Percentiles rank a stretch among this genome's conserved stretches.
phyloP scores from a whole-genome alignment of 805 yeast genomes.

The Kuraishia cidri region DNA sequence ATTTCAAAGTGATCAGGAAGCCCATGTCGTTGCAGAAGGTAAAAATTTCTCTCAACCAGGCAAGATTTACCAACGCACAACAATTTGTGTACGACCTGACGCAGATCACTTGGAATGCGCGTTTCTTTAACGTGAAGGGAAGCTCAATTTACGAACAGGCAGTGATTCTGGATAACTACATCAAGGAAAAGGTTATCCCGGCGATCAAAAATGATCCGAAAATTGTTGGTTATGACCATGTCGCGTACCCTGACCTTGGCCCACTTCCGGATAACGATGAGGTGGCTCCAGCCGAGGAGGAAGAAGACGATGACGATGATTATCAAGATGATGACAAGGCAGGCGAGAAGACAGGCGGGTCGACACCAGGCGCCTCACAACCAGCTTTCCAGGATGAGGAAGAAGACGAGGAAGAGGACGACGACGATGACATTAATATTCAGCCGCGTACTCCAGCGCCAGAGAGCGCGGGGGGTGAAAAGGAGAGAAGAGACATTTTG shows the following conservation, averaged over 20 bases:
- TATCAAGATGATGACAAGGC: slow-evolving; percentile 7
- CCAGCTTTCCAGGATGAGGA: no score
- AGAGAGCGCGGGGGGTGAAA: neutral
- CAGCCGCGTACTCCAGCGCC: neutral
- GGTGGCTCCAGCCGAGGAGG: slow-evolving; percentile 8
- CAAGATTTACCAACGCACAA: slow-evolving; percentile 49
- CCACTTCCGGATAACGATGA: slow-evolving; percentile 42
- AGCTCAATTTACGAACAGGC: slow-evolving; percentile 67
- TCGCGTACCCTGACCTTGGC: slow-evolving; percentile 59
- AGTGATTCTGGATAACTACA: slow-evolving; percentile 41
- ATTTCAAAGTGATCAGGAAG: slow-evolving; percentile 65
- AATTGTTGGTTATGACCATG: slow-evolving; percentile 22
- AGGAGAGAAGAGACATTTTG: slow-evolving; percentile 4
- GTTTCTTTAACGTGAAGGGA: slow-evolving; percentile 67
- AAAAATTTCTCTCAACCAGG: slow-evolving; percentile 45
- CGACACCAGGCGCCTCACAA: no score
- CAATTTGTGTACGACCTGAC: slow-evolving; percentile 71
- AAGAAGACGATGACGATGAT: slow-evolving; percentile 11
- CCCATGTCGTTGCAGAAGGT: slow-evolving; percentile 82
- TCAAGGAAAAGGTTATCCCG: slow-evolving; percentile 39
- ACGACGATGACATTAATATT: neutral
- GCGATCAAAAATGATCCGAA: slow-evolving; percentile 31
- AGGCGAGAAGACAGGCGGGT: no score
- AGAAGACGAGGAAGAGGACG: slow-evolving; percentile 2
- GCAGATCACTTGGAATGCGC: slow-evolving; percentile 87